Base-by-base conservation (phyloP, 352 stramenopile genomes). In the Globisporangium spiculum region DNA sequence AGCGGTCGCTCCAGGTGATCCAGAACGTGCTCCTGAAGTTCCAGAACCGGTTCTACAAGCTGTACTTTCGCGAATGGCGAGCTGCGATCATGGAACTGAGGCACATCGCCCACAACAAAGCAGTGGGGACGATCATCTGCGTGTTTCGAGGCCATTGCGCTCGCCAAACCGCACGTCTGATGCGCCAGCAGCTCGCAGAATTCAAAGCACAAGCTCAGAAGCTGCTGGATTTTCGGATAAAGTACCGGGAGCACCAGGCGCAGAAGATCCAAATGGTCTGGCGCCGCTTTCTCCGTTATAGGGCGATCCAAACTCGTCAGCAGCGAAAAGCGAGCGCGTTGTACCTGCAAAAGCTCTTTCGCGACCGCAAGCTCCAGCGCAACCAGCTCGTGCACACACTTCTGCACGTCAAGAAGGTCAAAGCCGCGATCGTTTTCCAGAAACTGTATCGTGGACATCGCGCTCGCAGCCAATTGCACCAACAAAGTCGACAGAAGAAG, bases 181-280 rank as follows among this genome's bases (percentile, higher is more conserved):
- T 91, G 0, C 71, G 67, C 3, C 58, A 32, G 34, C 73, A 88
- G 30, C 67, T 76, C 2, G 24, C 7, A 1, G 65, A 71, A 34
- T 36, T 80, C 26, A 27, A 74, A 34, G 24, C 41, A 26, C 79
- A 89, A 41, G 72, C 71, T 16, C 44, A 44, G 0, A 76, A 78
- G 64, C 66, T 91, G 10, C 34, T 81, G 24, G 59, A 53, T 14
- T 75, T 91, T 9, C 71, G 78, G 1, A 67, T 85, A 32, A 75
- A 65, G 53, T 89, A 84, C 50, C 77, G 83, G 10, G 61, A 68
- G 0, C 76, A 75, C 32, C 81, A 89, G 32, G 78, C 76, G 4
- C n/a, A 67, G 16, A 84, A 78, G 50, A 70, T 91, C 26, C 83
- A 91, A 52, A 76, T 83, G 60, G 69, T 66, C 3, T 91, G 81